phyloP scores from a whole-genome alignment of 1,139 yeast genomes.

The Lizanozyma gosingica region DNA sequence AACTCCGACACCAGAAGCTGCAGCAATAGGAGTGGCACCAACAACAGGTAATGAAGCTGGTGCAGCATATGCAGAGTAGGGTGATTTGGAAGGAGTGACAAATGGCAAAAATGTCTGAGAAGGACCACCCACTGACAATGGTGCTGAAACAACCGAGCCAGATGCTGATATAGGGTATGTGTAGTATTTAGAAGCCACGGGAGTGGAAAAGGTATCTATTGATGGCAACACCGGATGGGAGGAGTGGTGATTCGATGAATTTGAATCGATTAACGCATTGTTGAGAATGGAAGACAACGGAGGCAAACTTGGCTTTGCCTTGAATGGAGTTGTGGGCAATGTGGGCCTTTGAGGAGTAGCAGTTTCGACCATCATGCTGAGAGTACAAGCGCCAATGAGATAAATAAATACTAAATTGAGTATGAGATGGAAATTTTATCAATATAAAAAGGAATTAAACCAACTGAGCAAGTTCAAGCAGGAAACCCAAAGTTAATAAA shows the following conservation, averaged over 20 bases:
- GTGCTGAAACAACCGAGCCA: slow-evolving; percentile 3
- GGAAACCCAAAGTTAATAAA: too few species aligned
- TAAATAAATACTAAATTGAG: neutral
- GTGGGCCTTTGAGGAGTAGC: slow-evolving; percentile 23
- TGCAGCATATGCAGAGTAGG: neutral
- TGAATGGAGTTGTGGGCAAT: slow-evolving; percentile 20
- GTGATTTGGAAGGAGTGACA: neutral
- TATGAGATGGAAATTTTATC: neutral
- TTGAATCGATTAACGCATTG: neutral
- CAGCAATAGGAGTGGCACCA: neutral
- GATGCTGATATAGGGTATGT: slow-evolving; percentile 4
- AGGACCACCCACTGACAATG: slow-evolving; percentile 2
- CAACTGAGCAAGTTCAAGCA: too few species aligned
- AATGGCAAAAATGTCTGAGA: neutral
- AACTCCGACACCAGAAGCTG: neutral
- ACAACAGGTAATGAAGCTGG: neutral
- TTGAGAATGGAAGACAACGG: slow-evolving; percentile 31
- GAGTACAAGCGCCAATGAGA: too few species aligned
- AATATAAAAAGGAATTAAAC: too few species aligned
- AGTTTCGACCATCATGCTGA: slow-evolving; percentile 3
- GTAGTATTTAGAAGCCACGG: slow-evolving; percentile 3
- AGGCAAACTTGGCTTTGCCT: slow-evolving; percentile 25
- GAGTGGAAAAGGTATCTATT: slow-evolving; percentile 15
- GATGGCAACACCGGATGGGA: slow-evolving; percentile 17
- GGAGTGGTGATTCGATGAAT: slow-evolving; percentile 14